These are phyloP conservation scores for Kwoniella dendrophila DNA, from an alignment of 768 basidiomycete genomes.

Conservation along the genomic window DNA sequence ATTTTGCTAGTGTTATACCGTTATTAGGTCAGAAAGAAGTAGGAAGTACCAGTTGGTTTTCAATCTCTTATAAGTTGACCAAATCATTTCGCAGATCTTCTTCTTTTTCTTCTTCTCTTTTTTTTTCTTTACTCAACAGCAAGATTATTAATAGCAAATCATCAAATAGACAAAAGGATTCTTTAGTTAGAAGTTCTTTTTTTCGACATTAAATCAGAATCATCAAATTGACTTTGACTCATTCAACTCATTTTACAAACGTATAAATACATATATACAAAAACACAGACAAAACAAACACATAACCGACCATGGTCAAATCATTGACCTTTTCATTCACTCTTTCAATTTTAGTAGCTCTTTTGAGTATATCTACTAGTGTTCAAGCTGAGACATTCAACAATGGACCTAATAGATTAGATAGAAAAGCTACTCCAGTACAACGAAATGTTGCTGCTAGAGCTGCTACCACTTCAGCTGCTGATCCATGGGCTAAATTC, in stretches of 20 bases:
- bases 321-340: constrained; percentile 19
- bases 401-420: neutral
- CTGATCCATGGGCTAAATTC: constrained; percentile 30
- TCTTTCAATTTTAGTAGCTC: constrained; percentile 11
- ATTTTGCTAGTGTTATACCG: neutral
- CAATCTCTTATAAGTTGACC: neutral
- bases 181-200: neutral
- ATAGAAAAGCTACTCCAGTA: neutral
- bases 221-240: constrained; percentile 7
- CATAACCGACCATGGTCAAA: constrained; percentile 22
- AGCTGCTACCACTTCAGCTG: constrained; percentile 7
- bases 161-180: neutral
- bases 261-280: neutral
- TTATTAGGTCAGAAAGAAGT: neutral
- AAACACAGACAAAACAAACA: neutral
- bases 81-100: neutral
- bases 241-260: neutral
- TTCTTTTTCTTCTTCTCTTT: neutral
- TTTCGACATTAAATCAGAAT: neutral
- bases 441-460: neutral
- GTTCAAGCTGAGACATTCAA: constrained; percentile 1
- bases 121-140: neutral
- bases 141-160: neutral
- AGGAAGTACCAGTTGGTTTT: neutral
- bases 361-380: constrained; percentile 4